These are phyloP conservation scores for Cephalotrichum gorgonifer DNA, from an alignment of 2,329 filamentous ascomycete species.

Conservation along the genomic window DNA sequence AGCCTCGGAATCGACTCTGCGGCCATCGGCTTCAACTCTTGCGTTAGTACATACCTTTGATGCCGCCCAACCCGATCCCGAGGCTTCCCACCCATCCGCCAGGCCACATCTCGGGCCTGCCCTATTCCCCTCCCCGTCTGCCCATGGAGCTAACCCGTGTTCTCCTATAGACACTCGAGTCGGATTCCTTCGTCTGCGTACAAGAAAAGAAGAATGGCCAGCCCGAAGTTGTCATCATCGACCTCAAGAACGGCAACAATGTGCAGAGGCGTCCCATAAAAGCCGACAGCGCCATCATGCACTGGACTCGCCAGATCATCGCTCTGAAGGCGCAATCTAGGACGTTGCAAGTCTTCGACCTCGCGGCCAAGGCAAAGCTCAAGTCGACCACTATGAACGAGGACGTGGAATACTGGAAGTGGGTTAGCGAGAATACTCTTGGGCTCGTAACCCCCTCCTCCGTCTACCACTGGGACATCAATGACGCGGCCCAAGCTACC, in stretches of 20 bases:
- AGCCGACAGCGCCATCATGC: slow-evolving; percentile 99
- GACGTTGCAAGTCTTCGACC: slow-evolving; percentile 96
- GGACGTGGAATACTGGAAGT: slow-evolving; percentile 98
- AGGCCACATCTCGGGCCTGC: neutral
- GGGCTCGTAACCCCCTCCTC: slow-evolving; percentile 84
- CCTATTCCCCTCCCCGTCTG: neutral
- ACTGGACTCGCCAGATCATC: slow-evolving; percentile 93
- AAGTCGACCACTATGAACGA: slow-evolving; percentile 96
- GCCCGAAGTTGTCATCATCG: slow-evolving; percentile 92
- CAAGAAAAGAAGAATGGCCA: slow-evolving; percentile 84
- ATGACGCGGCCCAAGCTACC: slow-evolving; percentile 66
- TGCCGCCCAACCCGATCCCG: slow-evolving; percentile 5
- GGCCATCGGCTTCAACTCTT: slow-evolving; percentile 68
- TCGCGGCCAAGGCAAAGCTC: slow-evolving; percentile 85
- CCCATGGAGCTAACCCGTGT: neutral
- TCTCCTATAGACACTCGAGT: slow-evolving; percentile 75
- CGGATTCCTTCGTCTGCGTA: slow-evolving; percentile 91
- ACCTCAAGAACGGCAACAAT: slow-evolving; percentile 96
- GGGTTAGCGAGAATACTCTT: slow-evolving; percentile 82
- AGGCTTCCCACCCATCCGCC: neutral
- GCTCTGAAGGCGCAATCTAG: slow-evolving; percentile 89
- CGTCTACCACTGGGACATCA: slow-evolving; percentile 97
- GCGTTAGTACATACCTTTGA: slow-evolving; percentile 42
- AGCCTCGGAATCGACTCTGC: slow-evolving; percentile 34
- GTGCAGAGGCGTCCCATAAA: slow-evolving; percentile 92